These are phyloP conservation scores for Afroboletus lepidellus DNA, from an alignment of 1,284 basidiomycete genomes.

Conservation along the genomic window DNA sequence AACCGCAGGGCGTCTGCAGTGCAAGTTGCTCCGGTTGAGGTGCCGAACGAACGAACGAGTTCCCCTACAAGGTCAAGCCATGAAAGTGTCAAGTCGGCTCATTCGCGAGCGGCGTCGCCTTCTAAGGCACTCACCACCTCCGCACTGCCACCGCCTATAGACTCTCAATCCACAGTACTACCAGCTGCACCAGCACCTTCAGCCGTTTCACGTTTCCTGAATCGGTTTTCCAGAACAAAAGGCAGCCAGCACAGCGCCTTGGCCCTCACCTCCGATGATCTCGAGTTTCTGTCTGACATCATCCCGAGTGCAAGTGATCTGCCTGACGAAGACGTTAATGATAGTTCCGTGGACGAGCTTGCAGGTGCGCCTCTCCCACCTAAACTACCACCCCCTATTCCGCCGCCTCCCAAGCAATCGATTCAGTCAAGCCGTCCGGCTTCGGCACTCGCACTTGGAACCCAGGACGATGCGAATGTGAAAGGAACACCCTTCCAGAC, in stretches of 20 bases:
- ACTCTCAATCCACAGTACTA: conserved; percentile 20
- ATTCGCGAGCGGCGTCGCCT: conserved; percentile 24
- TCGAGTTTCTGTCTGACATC: conserved; percentile 74
- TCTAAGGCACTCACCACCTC: conserved; percentile 20
- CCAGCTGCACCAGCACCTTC: conserved; percentile 42
- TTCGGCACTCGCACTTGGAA: conserved; percentile 12
- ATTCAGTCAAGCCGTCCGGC: conserved; percentile 19
- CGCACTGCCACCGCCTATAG: conserved; percentile 6
- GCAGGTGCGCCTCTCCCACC: conserved; percentile 42
- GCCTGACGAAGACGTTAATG: conserved; percentile 38
- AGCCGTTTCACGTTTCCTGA: conserved; percentile 69
- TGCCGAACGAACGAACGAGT: conserved; percentile 21
- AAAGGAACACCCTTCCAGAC: neutral
- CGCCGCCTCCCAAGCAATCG: conserved; percentile 40
- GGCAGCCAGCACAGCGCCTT: conserved; percentile 48
- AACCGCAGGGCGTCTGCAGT: conserved; percentile 42
- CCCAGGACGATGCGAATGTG: neutral
- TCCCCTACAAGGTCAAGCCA: conserved; percentile 36
- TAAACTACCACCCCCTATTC: conserved; percentile 48
- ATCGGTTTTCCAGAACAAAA: conserved; percentile 58
- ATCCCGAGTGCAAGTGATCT: conserved; percentile 54
- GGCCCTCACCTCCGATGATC: conserved; percentile 65
- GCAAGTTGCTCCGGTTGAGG: conserved; percentile 14
- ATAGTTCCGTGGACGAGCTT: conserved; percentile 36
- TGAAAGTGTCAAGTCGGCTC: conserved; percentile 29